Conservation (phyloP, 2,329 filamentous ascomycete genomes). For the Cadophora gregata region DNA sequence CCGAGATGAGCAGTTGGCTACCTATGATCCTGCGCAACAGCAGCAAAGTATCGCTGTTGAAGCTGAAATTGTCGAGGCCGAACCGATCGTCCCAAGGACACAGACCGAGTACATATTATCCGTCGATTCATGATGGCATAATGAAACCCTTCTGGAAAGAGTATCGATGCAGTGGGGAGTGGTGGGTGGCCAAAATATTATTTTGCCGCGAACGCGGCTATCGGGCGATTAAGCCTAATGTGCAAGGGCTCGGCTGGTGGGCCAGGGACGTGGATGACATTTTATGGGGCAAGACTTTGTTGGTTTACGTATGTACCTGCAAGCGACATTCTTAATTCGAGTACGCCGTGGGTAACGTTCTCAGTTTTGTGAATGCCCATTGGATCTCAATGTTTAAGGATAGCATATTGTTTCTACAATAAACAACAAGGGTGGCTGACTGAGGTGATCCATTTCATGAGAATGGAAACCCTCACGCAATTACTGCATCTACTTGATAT, state of each 20-base stretch:
- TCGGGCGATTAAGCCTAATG: constrained; percentile 1
- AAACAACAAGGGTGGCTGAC: background rate
- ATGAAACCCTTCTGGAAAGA: background rate
- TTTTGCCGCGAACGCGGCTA: constrained; percentile 16
- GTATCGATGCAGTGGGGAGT: background rate
- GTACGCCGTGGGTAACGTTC: background rate
- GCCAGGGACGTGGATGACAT: constrained; percentile 14
- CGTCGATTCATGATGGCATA: constrained; percentile 40
- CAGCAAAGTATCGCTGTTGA: constrained; percentile 36
- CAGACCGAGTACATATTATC: constrained; percentile 23
- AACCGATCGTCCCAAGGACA: constrained; percentile 18
- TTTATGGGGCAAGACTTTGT: background rate
- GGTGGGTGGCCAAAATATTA: constrained; percentile 3
- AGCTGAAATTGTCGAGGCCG: constrained; percentile 20
- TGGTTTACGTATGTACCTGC: background rate
- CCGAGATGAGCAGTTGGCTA: constrained; percentile 19
- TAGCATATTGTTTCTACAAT: background rate
- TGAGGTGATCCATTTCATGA: constrained; percentile 14
- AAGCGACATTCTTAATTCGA: background rate
- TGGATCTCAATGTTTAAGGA: background rate
- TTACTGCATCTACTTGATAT: constrained; percentile 4
- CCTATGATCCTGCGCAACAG: constrained; percentile 32
- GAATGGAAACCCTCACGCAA: constrained; percentile 4
- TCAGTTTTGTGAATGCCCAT: too few relatives aligned
- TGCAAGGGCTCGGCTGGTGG: background rate